Evolutionary conservation across 2,329 filamentous ascomycete species (phyloP).

Genomic region (Leptographium procerum): DNA sequence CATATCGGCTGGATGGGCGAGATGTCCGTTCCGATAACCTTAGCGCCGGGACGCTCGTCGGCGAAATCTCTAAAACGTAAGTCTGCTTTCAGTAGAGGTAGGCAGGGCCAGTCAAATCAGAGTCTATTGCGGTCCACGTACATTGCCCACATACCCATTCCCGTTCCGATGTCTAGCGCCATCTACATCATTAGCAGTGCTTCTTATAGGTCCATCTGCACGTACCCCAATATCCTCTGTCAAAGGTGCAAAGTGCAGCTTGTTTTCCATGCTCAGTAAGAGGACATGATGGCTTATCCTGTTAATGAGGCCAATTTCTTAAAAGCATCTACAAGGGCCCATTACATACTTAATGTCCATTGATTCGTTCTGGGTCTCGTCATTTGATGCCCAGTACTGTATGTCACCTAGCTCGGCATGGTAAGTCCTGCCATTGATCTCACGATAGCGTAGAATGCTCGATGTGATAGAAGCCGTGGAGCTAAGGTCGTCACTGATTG

Average conservation of each 20-base stretch:
- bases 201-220: not conserved
- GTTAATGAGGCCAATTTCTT: not conserved
- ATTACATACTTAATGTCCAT: conserved; percentile 20
- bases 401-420: conserved; percentile 16
- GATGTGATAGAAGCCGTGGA: conserved; percentile 19
- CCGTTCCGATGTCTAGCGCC: conserved; percentile 4
- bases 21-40: conserved; percentile 41
- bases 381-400: conserved; percentile 16
- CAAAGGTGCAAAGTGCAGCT: conserved; percentile 16
- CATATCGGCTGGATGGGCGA: conserved; percentile 45
- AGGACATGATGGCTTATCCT: conserved; percentile 15
- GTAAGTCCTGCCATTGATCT: conserved; percentile 17
- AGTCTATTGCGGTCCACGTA: not conserved
- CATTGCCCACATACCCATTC: conserved; percentile 31
- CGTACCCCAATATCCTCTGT: conserved; percentile 4
- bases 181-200: not conserved
- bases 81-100: not conserved
- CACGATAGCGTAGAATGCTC: conserved; percentile 18
- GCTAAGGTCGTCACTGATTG: conserved; percentile 3
- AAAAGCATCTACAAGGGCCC: not conserved
- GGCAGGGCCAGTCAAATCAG: not conserved
- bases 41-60: conserved; percentile 29
- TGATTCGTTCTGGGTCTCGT: conserved; percentile 19
- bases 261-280: conserved; percentile 14
- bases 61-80: conserved; percentile 32